Evolutionary conservation across 371 early-diverging fungal genomes (phyloP), one percentile per base, ranked within the genome.

Genomic region (Mortierella sp.): DNA sequence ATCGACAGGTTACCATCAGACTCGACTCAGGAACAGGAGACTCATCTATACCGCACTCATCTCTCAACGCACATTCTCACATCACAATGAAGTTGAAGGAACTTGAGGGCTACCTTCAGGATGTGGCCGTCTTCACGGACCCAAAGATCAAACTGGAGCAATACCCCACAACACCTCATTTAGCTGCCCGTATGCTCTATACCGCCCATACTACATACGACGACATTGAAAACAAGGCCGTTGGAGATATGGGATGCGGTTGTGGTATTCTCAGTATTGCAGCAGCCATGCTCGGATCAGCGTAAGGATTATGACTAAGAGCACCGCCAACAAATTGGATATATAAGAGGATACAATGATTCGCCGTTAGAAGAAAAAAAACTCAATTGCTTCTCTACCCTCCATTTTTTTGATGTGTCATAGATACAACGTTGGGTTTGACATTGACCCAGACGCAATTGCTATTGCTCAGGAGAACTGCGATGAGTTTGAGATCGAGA

Each of bases 71-170:
- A 50, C 63, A 60, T 60, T 42, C 19, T 10, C 4, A 38, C 21
- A 24, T 8, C n/a, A 42, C 48, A 38, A 96, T 96, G 96, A 95
- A 93, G 80, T 91, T 96, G 72, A 95, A 94, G 83, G 94, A 96
- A 84, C 88, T 96, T 54, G 96, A 95, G 81, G 92, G 94, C 13
- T 89, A 92, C 70, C 90, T 96, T 34, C 94, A 94, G 88, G 93
- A 95, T 75, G 94, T 95, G 42, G 91, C 91, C 21, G 93, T 91
- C 48, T 97, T 97, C 86, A 92, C 91, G 47, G 89, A 93, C 44
- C 97, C 97, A 70, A 97, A 96, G 88, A 91, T 95, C 74, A 93
- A 95, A 57, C 92, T 92, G 76, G 97, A 97, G 84, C 97, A 97
- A 83, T 97, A 97, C 79, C 95, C 96, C 2, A 97, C 97, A 2